A percentile compares a stretch with the other conserved stretches of the same genome.
Evolutionary conservation across 148 eudicot genomes (phyloP).

Genomic region (Salicornia ramosissima): DNA sequence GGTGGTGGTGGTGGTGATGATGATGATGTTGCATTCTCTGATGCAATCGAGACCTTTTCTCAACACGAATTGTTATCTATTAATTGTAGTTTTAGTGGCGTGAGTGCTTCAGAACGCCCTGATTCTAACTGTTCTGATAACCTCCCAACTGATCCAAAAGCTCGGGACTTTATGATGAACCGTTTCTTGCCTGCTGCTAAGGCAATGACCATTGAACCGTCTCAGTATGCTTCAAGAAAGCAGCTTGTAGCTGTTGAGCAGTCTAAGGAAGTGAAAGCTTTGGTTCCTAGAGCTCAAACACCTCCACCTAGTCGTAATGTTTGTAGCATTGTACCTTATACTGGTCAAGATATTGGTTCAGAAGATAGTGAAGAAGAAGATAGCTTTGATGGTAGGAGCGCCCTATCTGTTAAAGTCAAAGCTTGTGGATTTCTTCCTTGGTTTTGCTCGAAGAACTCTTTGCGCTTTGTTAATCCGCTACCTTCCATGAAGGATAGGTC

Average conservation of each 20-base stretch:
- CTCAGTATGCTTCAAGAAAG: conserved; percentile 60
- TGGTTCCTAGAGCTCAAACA: conserved; percentile 38
- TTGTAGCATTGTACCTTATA: conserved; percentile 32
- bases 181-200: conserved; percentile 95
- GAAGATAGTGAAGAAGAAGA: conserved; percentile 40
- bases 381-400: conserved; percentile 25
- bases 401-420: conserved; percentile 42
- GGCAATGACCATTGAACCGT: conserved; percentile 70
- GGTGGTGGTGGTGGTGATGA: too few relatives aligned
- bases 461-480: conserved; percentile 63
- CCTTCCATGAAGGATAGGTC: conserved; percentile 50
- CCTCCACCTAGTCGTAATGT: conserved; percentile 35
- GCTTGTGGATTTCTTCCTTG: conserved; percentile 71
- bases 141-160: conserved; percentile 36
- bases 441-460: conserved; percentile 73
- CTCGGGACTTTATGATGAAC: conserved; percentile 80
- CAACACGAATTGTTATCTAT: conserved; percentile 48
- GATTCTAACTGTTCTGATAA: conserved; percentile 26
- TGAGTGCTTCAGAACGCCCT: conserved; percentile 45
- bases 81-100: conserved; percentile 55
- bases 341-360: conserved; percentile 35
- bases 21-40: conserved; percentile 42
- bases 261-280: conserved; percentile 32
- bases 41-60: conserved; percentile 55
- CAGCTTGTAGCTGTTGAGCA: conserved; percentile 35